phyloP scores from a whole-genome alignment of 352 stramenopile species.

The Pythium utonaiense region DNA sequence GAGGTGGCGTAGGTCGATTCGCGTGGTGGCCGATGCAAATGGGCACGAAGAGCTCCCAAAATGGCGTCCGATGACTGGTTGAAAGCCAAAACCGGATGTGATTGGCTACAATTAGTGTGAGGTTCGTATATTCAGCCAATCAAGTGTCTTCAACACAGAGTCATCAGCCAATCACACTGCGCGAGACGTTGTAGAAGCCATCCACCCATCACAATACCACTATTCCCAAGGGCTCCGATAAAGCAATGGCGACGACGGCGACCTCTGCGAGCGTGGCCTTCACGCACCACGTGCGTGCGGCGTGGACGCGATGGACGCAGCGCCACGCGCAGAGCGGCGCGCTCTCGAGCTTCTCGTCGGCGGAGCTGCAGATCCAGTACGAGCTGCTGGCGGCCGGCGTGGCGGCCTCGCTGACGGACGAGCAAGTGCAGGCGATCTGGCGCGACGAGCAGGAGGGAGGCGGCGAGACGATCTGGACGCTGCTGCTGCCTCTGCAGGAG shows the following conservation, averaged over 20 bases:
- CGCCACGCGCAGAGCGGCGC: background rate
- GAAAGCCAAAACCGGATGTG: background rate
- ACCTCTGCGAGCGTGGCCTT: conserved; percentile 16
- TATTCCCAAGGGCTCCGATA: background rate
- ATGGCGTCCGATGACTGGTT: conserved; percentile 1
- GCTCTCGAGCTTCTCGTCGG: background rate
- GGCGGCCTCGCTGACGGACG: conserved; percentile 16
- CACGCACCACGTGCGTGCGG: conserved; percentile 21
- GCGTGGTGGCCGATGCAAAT: conserved; percentile 1
- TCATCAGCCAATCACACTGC: background rate
- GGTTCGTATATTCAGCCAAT: background rate
- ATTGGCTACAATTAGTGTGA: background rate
- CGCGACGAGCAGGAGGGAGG: conserved; percentile 10
- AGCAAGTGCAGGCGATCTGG: conserved; percentile 18
- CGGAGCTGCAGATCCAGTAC: conserved; percentile 45
- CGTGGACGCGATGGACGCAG: conserved; percentile 24
- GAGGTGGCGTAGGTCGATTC: background rate
- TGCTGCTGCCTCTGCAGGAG: conserved; percentile 40
- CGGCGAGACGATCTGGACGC: conserved; percentile 18
- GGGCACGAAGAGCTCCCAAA: background rate
- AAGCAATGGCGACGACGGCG: background rate
- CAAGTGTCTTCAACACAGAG: background rate
- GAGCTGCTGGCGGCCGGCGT: conserved; percentile 28
- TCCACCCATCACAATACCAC: conserved; percentile 3
- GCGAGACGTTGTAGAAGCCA: background rate